phyloP scores from a whole-genome alignment of 768 basidiomycete genomes.

The Amanita phalloides region DNA sequence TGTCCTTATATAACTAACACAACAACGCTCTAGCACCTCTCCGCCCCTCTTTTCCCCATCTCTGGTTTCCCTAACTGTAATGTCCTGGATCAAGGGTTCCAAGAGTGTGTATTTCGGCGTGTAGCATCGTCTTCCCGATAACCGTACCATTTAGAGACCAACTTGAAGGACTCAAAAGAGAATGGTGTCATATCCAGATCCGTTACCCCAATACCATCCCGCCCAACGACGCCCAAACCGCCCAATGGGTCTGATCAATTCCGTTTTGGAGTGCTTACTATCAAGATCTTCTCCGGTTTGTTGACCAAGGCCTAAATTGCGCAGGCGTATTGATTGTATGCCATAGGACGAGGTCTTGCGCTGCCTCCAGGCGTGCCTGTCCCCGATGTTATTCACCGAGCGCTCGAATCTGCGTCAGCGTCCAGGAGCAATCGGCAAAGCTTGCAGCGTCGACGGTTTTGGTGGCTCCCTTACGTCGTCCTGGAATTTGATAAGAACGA shows the following conservation, averaged over 20 bases:
- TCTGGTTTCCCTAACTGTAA: neutral
- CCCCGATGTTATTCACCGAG: conserved; percentile 78
- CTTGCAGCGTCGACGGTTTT: conserved; percentile 84
- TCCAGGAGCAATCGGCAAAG: conserved; percentile 71
- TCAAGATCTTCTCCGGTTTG: conserved; percentile 88
- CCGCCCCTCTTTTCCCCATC: neutral
- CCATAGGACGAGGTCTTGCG: conserved; percentile 63
- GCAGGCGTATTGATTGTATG: neutral
- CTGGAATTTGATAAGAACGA: conserved; percentile 98
- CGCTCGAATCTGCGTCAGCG: conserved; percentile 49
- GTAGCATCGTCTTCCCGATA: neutral
- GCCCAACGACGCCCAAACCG: conserved; percentile 69
- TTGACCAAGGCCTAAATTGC: conserved; percentile 8
- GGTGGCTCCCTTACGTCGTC: conserved; percentile 97
- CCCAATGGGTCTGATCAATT: conserved; percentile 49
- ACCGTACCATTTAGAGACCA: conserved; percentile 35
- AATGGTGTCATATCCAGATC: conserved; percentile 67
- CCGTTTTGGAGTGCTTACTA: conserved; percentile 86
- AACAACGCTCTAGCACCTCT: neutral
- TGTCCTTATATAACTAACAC: conserved; percentile 3
- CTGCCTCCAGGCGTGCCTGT: conserved; percentile 71
- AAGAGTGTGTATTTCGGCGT: conserved; percentile 1
- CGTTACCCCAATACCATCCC: conserved; percentile 71
- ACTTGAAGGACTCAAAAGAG: conserved; percentile 47
- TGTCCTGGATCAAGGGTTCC: conserved; percentile 6